Conservation (phyloP, 2,329 filamentous ascomycete genomes). For the Exophiala bonariae region DNA sequence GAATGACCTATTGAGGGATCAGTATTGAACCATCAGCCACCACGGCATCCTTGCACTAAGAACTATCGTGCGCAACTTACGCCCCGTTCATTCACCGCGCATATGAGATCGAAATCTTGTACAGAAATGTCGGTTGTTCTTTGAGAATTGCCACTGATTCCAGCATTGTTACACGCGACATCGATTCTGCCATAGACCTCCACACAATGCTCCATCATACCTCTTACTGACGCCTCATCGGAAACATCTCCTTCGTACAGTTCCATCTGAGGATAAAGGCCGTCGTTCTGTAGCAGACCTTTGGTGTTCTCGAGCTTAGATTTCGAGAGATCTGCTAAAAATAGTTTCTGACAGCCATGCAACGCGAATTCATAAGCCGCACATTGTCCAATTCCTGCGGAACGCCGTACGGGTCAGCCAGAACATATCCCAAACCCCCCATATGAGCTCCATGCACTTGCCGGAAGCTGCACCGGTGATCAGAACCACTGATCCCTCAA, state of each 20-base stretch:
- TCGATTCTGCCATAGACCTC: conserved; percentile 50
- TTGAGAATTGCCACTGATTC: conserved; percentile 46
- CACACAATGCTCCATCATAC: conserved; percentile 36
- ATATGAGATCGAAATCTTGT: conserved; percentile 54
- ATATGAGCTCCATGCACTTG: no score
- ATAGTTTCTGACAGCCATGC: conserved; percentile 3
- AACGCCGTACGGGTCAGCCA: background rate
- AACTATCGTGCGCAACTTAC: conserved; percentile 3
- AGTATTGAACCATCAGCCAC: no score
- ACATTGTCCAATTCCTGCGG: conserved; percentile 4
- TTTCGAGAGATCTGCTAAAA: background rate
- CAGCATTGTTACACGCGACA: conserved; percentile 58
- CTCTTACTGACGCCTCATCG: conserved; percentile 46
- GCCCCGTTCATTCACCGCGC: conserved; percentile 52
- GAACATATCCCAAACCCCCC: no score
- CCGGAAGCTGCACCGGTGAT: background rate
- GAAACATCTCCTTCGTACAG: conserved; percentile 49
- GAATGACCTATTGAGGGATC: no score
- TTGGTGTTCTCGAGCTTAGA: background rate
- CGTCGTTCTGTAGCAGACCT: background rate
- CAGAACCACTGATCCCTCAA: background rate
- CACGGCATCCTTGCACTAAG: conserved; percentile 27
- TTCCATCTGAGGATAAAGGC: conserved; percentile 32
- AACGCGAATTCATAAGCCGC: background rate
- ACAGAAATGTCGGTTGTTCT: conserved; percentile 49